Percentiles rank a stretch among this genome's conserved stretches.
Evolutionary conservation across 2,329 filamentous ascomycete genomes (phyloP).

Genomic region (Colletotrichum sp.): DNA sequence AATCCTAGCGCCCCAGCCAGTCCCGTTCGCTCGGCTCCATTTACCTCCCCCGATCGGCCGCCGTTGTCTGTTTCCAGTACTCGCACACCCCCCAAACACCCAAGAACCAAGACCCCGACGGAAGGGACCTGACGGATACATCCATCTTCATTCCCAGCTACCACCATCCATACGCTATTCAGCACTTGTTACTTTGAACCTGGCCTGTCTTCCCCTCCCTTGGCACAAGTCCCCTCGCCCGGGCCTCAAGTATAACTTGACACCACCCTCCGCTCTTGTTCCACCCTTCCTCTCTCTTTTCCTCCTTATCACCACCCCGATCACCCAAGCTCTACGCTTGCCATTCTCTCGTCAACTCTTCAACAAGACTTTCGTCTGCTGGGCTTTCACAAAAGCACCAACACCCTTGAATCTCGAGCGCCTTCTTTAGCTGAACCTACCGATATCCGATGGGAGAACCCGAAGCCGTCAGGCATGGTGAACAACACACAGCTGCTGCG

Average conservation of each 20-base stretch:
- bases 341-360: not conserved
- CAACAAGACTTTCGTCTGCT: not conserved
- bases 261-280: constrained; percentile 3
- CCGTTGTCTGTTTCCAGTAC: not conserved
- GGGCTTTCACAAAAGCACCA: constrained; percentile 18
- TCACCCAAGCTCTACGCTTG: constrained; percentile 21
- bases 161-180: not conserved
- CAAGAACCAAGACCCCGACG: not conserved
- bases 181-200: not conserved
- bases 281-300: not conserved
- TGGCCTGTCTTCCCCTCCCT: constrained; percentile 1
- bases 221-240: not conserved
- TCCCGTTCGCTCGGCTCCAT: constrained; percentile 20
- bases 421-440: constrained; percentile 17
- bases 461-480: constrained; percentile 25
- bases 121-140: not conserved
- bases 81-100: not conserved
- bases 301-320: constrained; percentile 12
- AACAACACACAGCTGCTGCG: constrained; percentile 24
- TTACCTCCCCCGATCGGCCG: constrained; percentile 1
- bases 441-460: constrained; percentile 27
- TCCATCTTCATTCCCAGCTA: not conserved
- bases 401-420: not conserved
- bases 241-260: constrained; percentile 17
- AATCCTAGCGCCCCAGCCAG: not conserved